A percentile compares a stretch with the other conserved stretches of the same genome.
Evolutionary conservation across 139 green algal species (phyloP).

Genomic region (Volvox reticuliferus): DNA sequence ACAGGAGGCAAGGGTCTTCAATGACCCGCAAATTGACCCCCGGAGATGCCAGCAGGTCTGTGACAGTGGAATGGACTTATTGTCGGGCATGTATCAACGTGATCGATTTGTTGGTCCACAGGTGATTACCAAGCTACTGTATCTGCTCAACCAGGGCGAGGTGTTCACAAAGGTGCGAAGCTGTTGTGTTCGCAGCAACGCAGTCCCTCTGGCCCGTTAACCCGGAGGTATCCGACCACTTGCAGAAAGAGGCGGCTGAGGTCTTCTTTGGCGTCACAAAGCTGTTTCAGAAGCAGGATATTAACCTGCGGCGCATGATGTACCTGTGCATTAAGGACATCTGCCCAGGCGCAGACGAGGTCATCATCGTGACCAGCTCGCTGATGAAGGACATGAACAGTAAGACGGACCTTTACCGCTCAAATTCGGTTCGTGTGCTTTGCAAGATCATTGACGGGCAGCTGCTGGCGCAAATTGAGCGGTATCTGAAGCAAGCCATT

Average conservation of each 20-base stretch:
- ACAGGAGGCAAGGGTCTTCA: slow-evolving; percentile 96
- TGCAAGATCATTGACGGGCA: slow-evolving; percentile 94
- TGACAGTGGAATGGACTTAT: not conserved
- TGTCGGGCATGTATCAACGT: not conserved
- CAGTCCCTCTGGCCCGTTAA: not conserved
- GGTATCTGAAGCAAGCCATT: slow-evolving; percentile 98
- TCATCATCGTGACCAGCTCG: slow-evolving; percentile 99
- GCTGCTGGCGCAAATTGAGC: slow-evolving; percentile 90
- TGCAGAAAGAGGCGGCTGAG: slow-evolving; percentile 96
- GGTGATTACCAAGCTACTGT: slow-evolving; percentile 99
- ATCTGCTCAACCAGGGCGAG: slow-evolving; percentile 97
- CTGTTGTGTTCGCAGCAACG: slow-evolving; percentile 31
- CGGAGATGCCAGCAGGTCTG: slow-evolving; percentile 92
- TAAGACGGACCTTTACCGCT: slow-evolving; percentile 94
- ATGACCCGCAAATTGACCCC: slow-evolving; percentile 95
- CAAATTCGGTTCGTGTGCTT: slow-evolving; percentile 98
- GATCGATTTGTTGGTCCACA: slow-evolving; percentile 59
- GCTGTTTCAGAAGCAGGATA: slow-evolving; percentile 98
- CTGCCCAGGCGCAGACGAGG: slow-evolving; percentile 92
- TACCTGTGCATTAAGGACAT: slow-evolving; percentile 99
- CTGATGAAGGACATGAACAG: slow-evolving; percentile 99
- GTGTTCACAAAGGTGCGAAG: slow-evolving; percentile 95
- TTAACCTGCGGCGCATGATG: slow-evolving; percentile 96
- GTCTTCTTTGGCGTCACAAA: slow-evolving; percentile 99
- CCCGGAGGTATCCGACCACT: not conserved